Conservation (phyloP, 2,329 filamentous ascomycete species). For the Ampelomyces quisqualis region DNA sequence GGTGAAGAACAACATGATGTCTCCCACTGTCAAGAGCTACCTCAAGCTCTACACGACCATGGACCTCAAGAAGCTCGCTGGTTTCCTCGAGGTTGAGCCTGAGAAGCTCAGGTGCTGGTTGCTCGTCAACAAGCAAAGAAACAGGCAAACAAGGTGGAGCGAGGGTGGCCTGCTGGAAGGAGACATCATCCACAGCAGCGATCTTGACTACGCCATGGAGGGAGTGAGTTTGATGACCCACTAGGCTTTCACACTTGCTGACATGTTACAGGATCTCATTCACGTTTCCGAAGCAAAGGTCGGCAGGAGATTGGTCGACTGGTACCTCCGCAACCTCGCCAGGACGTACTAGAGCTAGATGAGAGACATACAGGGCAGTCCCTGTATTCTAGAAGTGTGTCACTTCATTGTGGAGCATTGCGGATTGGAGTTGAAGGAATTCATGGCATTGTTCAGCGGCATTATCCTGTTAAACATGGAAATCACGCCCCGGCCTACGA, state of each 20-base stretch:
- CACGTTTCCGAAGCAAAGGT: constrained; percentile 99
- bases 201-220: constrained; percentile 96
- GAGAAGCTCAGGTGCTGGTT: constrained; percentile 93
- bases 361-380: constrained; percentile 7
- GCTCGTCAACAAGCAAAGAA: constrained; percentile 97
- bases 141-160: constrained; percentile 90
- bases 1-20: constrained; percentile 99
- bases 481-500: background rate
- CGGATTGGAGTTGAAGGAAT: constrained; percentile 39
- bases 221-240: constrained; percentile 62
- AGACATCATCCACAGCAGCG: constrained; percentile 87
- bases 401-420: constrained; percentile 34
- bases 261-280: constrained; percentile 74
- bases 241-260: background rate
- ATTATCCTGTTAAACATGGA: constrained; percentile 26
- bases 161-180: constrained; percentile 89
- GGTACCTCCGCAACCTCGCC: constrained; percentile 96
- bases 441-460: constrained; percentile 35
- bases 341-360: constrained; percentile 73
- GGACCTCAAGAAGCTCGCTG: constrained; percentile 96
- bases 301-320: constrained; percentile 93
- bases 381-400: constrained; percentile 5
- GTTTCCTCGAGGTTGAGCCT: constrained; percentile 95
- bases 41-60: constrained; percentile 99
- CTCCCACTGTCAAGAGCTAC: constrained; percentile 96